Conservation (phyloP, 805 yeast genomes). For the Blastobotrys robertii region DNA sequence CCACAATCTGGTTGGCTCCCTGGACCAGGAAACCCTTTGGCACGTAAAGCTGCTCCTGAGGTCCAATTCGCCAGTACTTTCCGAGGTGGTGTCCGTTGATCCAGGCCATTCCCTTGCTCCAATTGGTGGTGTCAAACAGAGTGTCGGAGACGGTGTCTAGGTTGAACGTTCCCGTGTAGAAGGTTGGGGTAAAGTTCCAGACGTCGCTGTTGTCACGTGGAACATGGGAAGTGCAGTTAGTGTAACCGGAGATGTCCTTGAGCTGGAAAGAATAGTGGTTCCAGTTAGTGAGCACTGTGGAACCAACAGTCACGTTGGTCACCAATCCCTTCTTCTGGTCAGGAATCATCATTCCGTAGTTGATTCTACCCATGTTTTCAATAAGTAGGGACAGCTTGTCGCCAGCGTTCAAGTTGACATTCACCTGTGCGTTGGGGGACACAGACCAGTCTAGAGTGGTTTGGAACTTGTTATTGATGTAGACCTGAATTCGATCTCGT, state of each 20-base stretch:
- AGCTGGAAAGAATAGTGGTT: not conserved
- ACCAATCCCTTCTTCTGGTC: conserved; percentile 4
- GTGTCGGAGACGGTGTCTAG: conserved; percentile 1
- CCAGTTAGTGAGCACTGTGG: not conserved
- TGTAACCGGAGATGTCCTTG: not conserved
- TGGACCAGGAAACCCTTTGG: conserved; percentile 1
- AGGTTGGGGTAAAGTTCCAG: not conserved
- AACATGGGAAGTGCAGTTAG: not conserved
- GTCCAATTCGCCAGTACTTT: conserved; percentile 3
- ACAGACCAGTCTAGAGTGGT: not conserved
- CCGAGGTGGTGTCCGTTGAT: conserved; percentile 4
- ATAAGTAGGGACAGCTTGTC: conserved; percentile 4
- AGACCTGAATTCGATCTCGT: conserved; percentile 3
- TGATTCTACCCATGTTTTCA: conserved; percentile 5
- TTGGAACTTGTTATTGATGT: conserved; percentile 2
- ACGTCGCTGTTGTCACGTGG: not conserved
- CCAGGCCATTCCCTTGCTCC: conserved; percentile 4
- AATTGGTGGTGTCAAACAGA: conserved; percentile 1
- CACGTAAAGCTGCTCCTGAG: conserved; percentile 4
- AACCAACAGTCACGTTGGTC: conserved; percentile 1
- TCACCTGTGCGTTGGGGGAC: not conserved
- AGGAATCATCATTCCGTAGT: not conserved
- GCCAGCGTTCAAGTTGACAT: conserved; percentile 2
- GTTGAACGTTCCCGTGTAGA: conserved; percentile 2
- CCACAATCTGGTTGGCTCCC: conserved; percentile 1